Conservation (phyloP, 306 rosid species). For the Inga oerstediana region DNA sequence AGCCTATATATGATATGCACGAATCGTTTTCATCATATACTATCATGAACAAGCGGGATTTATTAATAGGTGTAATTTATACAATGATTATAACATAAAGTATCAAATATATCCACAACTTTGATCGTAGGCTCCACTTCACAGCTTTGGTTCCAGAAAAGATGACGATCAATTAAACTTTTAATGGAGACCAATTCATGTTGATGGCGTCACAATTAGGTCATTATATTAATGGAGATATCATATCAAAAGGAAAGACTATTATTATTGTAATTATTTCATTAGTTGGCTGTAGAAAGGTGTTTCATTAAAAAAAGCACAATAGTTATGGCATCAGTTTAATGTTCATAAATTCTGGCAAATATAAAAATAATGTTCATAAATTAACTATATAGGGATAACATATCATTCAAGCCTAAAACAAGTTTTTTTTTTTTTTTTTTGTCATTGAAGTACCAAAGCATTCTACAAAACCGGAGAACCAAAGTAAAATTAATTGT, state of each 20-base stretch:
- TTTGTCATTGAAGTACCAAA: too few species aligned
- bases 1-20: neutral
- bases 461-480: too few species aligned
- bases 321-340: neutral
- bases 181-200: neutral
- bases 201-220: slow-evolving; percentile 9
- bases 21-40: slow-evolving; percentile 11
- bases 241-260: neutral
- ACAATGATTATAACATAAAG: neutral
- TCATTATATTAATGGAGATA: slow-evolving; percentile 12
- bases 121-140: slow-evolving; percentile 7
- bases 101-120: neutral
- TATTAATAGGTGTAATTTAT: neutral
- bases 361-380: too few species aligned
- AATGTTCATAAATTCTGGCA: neutral
- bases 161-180: neutral
- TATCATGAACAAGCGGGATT: neutral
- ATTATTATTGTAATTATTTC: neutral
- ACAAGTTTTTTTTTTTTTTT: too few species aligned
- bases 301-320: neutral
- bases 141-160: neutral
- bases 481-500: too few species aligned
- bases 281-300: neutral
- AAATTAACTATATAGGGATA: too few species aligned
- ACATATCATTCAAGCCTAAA: too few species aligned